Percentiles rank a stretch among this genome's conserved stretches.
phyloP scores from a whole-genome alignment of 106 monocot genomes.

The Allium cepa region DNA sequence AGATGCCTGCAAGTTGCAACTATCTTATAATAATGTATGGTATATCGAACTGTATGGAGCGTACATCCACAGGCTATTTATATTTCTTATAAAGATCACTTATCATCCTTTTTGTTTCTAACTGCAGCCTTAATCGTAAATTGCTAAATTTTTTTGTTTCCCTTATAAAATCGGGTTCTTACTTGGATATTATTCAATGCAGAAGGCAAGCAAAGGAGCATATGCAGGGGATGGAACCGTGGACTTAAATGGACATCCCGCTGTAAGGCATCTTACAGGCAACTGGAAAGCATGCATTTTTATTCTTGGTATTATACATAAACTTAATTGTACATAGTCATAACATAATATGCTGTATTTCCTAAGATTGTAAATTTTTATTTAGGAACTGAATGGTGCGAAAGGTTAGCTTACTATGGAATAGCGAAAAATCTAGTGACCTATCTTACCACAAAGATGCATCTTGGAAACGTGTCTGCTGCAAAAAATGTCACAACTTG shows the following conservation, averaged over 20 bases:
- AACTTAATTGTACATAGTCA: no score
- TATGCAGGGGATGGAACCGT: slow-evolving; percentile 13
- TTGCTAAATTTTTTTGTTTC: background rate
- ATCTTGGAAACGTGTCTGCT: slow-evolving; percentile 54
- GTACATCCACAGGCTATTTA: no score
- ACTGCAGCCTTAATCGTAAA: background rate
- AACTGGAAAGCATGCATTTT: slow-evolving; percentile 53
- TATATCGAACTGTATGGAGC: no score
- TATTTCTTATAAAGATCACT: no score
- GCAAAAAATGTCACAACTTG: slow-evolving; percentile 71
- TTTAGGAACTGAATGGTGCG: slow-evolving; percentile 65
- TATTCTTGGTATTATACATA: slow-evolving; percentile 26
- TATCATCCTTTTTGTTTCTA: background rate
- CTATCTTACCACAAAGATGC: slow-evolving; percentile 56
- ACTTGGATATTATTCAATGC: background rate
- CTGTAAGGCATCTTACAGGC: slow-evolving; percentile 32
- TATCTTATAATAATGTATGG: no score
- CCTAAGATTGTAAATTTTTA: background rate
- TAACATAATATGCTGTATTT: background rate
- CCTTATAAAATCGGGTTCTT: background rate
- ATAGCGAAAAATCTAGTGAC: slow-evolving; percentile 64
- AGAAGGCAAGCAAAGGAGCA: slow-evolving; percentile 16
- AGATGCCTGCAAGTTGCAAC: no score
- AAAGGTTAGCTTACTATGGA: slow-evolving; percentile 66
- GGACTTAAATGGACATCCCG: slow-evolving; percentile 30